Evolutionary conservation across 805 yeast species (phyloP), one percentile per base, ranked within the genome.

Genomic region (Cyberlindnera mycetangii): DNA sequence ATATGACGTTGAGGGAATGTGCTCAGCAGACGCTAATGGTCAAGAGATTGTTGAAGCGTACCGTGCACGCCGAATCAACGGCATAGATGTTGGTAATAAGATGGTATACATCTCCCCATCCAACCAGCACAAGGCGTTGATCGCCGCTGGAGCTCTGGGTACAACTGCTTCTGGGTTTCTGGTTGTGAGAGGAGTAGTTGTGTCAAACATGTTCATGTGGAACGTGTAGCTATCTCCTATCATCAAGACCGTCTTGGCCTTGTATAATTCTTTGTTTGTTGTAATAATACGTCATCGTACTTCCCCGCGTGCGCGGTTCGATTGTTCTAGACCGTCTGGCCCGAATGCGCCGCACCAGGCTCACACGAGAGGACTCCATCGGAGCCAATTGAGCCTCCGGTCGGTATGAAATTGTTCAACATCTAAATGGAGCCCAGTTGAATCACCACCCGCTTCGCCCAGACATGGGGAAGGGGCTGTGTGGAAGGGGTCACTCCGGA

Each of bases 51-150:
- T 10, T 25, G 42, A 52, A 5, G 50, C 61, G 3, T 50, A 59
- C 39, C 46, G 48, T n/a, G 48, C 49, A 0, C 19, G 27, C 5
- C 44, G 47, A 1, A 45, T 62, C 11, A 61, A 62, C 41, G 64
- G 62, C 0, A 39, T 55, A 6, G 38, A 36, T 14, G 50, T 58
- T 6, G 39, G 33, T 1, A 40, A 35, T 8, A 36, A 41, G 3
- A 44, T 36, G 33, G 32, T 56, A 1, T 55, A 39, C 19, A 8
- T 56, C 10, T 42, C 53, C 1, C 41, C 48, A 1, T 35, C 33
- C 3, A 37, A 36, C 16, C 3, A 25, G 30, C 7, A 33, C 7
- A 20, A 21, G 11, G 42, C 32, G 7, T 20, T 41, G 21, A 24
- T 39, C 39, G 41, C 24, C 8, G 12, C 33, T 10, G 49, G 49